Base-by-base conservation (phyloP, 129 eudicot genomes). In the Dittrichia graveolens region DNA sequence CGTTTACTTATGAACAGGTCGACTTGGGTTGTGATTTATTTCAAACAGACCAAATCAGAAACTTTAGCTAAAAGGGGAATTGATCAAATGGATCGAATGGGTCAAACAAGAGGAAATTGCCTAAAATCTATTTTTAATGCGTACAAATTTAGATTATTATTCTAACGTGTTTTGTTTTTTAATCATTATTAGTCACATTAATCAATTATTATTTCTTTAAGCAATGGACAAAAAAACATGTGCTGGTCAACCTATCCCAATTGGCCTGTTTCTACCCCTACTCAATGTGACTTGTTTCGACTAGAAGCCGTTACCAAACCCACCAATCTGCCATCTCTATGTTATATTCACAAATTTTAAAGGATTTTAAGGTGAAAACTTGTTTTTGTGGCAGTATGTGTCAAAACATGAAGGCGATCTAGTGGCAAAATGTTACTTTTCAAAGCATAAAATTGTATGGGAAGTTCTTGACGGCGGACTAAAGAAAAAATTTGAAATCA, bases 381-480 rank as follows among this genome's bases (percentile, higher is more conserved):
- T 40, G 7, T 46, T 75, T 58, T 38, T 48, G 60, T 83, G 78
- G 48, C 93, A 94, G 99, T 94, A 86, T 79, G 79, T 65, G 67
- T 86, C 99, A 14, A 88, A 71, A 52, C 70, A 84, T 44, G 94
- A 88, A 80, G 97, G 97, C 8, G 99, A 88, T 81, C 77, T 94
- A 74, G 88, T 94, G 61, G 99, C 91, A 16, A 94, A 90, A 74
- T 94, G 91, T 73, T 94, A 90, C 83, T 94, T 85, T 75, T 85
- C 96, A 41, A 94, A 94, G 89, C 97, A 88, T 63, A 90, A 90
- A 81, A 82, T 94, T 60, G 97, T 94, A 4, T 94, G 97, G 99
- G 99, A 94, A 80, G 73, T 94, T 78, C 99, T 94, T 81, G 93
- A 88, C 12, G 81, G 86, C 64, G 96, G 96, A 38, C 86, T 90